Base-by-base conservation (phyloP, 805 yeast species). In the Yarrowia yakushimensis region DNA sequence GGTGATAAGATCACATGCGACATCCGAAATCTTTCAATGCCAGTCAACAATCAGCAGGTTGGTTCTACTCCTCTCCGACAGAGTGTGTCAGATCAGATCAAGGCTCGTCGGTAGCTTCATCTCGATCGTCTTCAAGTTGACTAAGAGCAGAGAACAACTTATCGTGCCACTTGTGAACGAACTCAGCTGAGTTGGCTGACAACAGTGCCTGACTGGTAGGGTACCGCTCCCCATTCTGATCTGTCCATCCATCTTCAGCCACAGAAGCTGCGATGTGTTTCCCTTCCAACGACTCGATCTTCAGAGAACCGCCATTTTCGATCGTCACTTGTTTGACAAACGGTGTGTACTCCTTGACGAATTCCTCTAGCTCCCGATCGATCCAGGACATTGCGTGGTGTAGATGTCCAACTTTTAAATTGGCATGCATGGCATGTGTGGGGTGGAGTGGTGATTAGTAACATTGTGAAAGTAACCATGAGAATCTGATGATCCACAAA, bases 181-280 rank as follows among this genome's bases (percentile, higher is more conserved):
- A 52, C 17, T 52, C 59, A 1, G 59, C 43, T 3, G 59, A 52
- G 15, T 52, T 52, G 17, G 59, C 59, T 3, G 43, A 23, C 43
- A 52, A 27, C 10, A 52, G 33, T 2, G 59, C 59, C 25, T 52
- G 59, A 11, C 59, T 36, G 13, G 59, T 52, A 11, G 59, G 59
- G 25, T 52, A 52, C 22, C 33, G n/a, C 7, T 25, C 33, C 9
- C 59, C 59, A 17, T 52, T 36, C 23, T 52, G 59, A 25, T 52
- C 59, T 3, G 27, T 25, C 59, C 59, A 52, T 27, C 59, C 59
- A 18, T 25, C 59, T 18, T 52, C 43, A 25, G 30, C 28, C 10
- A 52, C 59, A 11, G 59, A 22, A 12, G 59, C 59, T 3, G 59
- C 36, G 1, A 52, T 3, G 15, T 25, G 43, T 7, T 34, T 52